phyloP scores from a whole-genome alignment of 768 basidiomycete species.

The Astraeus odoratus region DNA sequence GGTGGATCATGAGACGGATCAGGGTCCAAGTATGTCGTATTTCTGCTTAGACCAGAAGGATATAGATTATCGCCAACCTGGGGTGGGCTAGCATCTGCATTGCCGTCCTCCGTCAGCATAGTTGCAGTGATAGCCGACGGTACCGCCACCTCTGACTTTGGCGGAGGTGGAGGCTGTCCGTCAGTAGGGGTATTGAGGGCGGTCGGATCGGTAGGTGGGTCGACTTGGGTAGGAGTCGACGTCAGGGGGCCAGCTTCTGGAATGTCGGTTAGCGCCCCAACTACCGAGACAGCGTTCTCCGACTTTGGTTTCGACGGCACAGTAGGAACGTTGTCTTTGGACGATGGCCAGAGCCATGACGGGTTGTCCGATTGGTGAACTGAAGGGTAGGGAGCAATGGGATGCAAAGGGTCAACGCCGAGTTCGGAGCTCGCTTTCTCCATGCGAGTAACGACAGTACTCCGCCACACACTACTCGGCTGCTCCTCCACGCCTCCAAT shows the following conservation, averaged over 20 bases:
- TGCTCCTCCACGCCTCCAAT: constrained; percentile 22
- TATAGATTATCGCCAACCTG: background rate
- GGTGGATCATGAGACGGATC: constrained; percentile 15
- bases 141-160: background rate
- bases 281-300: background rate
- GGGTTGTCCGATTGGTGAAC: background rate
- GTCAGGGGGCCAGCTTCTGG: constrained; percentile 8
- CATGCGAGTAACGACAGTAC: constrained; percentile 7
- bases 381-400: constrained; percentile 2
- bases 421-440: constrained; percentile 20
- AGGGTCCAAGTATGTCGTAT: constrained; percentile 2
- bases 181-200: constrained; percentile 8
- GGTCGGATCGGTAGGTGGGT: constrained; percentile 10
- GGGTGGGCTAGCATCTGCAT: constrained; percentile 7
- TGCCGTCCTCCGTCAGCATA: constrained; percentile 1
- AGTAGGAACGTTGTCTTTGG: background rate
- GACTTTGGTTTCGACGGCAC: constrained; percentile 6
- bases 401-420: constrained; percentile 11
- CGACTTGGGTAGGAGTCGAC: constrained; percentile 20
- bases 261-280: constrained; percentile 6
- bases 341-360: constrained; percentile 3
- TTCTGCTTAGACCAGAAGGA: background rate
- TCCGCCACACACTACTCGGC: constrained; percentile 10
- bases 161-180: constrained; percentile 4
- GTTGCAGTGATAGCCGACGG: background rate